Evolutionary conservation across 1,284 basidiomycete species (phyloP).

Genomic region (Vanrija sp.): DNA sequence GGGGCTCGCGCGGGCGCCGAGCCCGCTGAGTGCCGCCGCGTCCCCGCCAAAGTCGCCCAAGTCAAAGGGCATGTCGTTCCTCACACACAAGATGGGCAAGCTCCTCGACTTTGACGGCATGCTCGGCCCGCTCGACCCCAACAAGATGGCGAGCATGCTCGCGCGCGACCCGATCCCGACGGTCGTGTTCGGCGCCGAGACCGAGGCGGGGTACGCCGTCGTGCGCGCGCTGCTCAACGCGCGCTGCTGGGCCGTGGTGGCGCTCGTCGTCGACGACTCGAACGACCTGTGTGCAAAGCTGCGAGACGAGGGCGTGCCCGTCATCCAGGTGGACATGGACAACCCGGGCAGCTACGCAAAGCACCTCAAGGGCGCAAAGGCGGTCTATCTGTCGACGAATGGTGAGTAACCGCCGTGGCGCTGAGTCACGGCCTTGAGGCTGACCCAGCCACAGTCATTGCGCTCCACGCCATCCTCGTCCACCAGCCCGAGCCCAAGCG

Average conservation of each 20-base stretch:
- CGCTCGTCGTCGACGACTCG: conserved; percentile 13
- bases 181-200: conserved; percentile 29
- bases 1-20: too few relatives aligned
- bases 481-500: conserved; percentile 18
- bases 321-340: conserved; percentile 27
- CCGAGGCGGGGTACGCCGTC: conserved; percentile 14
- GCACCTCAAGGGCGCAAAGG: conserved; percentile 19
- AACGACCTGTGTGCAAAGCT: conserved; percentile 3
- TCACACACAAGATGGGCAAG: neutral
- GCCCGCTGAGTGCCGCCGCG: too few relatives aligned
- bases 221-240: conserved; percentile 13
- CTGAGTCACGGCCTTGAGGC: neutral
- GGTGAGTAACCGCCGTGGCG: neutral
- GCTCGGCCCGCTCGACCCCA: conserved; percentile 25
- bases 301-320: conserved; percentile 9
- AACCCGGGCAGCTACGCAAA: conserved; percentile 17
- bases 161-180: conserved; percentile 15
- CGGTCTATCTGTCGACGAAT: conserved; percentile 22
- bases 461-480: conserved; percentile 17
- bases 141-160: conserved; percentile 9
- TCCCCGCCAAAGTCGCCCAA: too few relatives aligned
- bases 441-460: conserved; percentile 10
- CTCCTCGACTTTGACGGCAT: conserved; percentile 19
- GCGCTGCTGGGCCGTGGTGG: conserved; percentile 3
- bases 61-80: too few relatives aligned